A percentile compares a stretch with the other conserved stretches of the same genome.
Evolutionary conservation across 306 rosid species (phyloP).

Genomic region (Sphenostylis stenocarpa): DNA sequence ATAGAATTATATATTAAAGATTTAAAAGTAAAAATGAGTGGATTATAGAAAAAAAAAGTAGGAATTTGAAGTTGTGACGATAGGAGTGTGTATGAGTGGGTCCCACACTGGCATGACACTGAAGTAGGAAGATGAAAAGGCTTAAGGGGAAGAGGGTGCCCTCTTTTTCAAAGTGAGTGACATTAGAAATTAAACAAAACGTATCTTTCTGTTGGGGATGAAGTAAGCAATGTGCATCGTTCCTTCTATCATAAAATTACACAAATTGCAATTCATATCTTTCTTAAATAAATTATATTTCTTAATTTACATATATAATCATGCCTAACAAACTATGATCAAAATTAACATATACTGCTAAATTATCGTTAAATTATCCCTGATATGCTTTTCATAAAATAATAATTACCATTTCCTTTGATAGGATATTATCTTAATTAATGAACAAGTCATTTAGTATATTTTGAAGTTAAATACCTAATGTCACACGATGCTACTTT

Average conservation of each 20-base stretch:
- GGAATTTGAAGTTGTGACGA: neutral
- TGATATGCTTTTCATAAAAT: neutral
- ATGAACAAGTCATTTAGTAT: neutral
- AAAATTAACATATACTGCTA: too few relatives aligned
- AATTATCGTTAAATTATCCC: too few relatives aligned
- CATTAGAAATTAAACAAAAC: constrained; percentile 3
- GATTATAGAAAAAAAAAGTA: too few relatives aligned
- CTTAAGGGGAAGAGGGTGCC: too few relatives aligned
- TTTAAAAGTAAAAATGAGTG: too few relatives aligned
- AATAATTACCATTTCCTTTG: neutral
- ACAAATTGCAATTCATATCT: too few relatives aligned
- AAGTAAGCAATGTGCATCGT: too few relatives aligned
- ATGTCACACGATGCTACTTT: neutral
- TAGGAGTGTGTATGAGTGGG: constrained; percentile 35
- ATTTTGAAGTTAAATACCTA: neutral
- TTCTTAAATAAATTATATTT: too few relatives aligned
- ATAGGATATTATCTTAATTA: neutral
- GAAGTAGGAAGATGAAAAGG: constrained; percentile 29
- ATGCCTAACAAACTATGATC: too few relatives aligned
- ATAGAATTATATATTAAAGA: too few relatives aligned
- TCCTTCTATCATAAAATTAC: too few relatives aligned
- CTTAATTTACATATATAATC: too few relatives aligned
- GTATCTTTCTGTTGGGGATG: neutral
- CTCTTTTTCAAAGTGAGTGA: constrained; percentile 23
- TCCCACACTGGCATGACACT: constrained; percentile 31